A percentile compares a stretch with the other conserved stretches of the same genome.
Conservation (phyloP, 1,284 basidiomycete species). For the Trichosporon asahii region DNA sequence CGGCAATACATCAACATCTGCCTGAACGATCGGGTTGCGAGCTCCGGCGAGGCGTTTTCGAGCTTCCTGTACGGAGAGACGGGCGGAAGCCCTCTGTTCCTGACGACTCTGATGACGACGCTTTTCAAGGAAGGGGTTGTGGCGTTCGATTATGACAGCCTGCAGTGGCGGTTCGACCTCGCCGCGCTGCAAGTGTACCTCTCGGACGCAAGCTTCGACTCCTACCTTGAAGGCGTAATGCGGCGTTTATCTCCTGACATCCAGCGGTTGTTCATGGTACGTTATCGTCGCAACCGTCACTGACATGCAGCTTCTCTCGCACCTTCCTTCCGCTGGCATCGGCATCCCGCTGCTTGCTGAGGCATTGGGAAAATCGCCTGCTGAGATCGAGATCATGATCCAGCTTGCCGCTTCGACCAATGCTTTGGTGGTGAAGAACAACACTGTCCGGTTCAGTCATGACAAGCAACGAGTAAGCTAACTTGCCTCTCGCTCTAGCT, state of each 20-base stretch:
- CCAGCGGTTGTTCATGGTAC: conserved; percentile 29
- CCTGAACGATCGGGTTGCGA: conserved; percentile 25
- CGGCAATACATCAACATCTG: conserved; percentile 25
- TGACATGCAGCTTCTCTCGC: conserved; percentile 28
- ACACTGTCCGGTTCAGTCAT: conserved; percentile 37
- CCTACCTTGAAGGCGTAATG: conserved; percentile 32
- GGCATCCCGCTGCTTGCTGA: conserved; percentile 25
- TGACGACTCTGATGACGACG: conserved; percentile 31
- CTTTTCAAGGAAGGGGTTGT: conserved; percentile 36
- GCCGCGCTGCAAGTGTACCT: conserved; percentile 31
- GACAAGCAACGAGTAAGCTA: conserved; percentile 37
- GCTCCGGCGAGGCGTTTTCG: conserved; percentile 22
- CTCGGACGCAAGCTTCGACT: conserved; percentile 35
- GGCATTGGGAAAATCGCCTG: conserved; percentile 20
- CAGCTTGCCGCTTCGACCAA: conserved; percentile 23
- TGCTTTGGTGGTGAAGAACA: conserved; percentile 9
- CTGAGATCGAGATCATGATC: conserved; percentile 21
- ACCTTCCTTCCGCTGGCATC: conserved; percentile 35
- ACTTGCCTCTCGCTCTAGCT: neutral
- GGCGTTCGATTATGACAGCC: conserved; percentile 31
- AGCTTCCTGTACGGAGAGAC: conserved; percentile 37
- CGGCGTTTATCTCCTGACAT: conserved; percentile 25
- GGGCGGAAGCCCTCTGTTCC: conserved; percentile 33
- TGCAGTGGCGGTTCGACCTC: conserved; percentile 36
- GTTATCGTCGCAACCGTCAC: neutral